Percentiles rank a stretch among this genome's conserved stretches.
Conservation (phyloP, 345 rosid genomes). For the Camelina sativa region DNA sequence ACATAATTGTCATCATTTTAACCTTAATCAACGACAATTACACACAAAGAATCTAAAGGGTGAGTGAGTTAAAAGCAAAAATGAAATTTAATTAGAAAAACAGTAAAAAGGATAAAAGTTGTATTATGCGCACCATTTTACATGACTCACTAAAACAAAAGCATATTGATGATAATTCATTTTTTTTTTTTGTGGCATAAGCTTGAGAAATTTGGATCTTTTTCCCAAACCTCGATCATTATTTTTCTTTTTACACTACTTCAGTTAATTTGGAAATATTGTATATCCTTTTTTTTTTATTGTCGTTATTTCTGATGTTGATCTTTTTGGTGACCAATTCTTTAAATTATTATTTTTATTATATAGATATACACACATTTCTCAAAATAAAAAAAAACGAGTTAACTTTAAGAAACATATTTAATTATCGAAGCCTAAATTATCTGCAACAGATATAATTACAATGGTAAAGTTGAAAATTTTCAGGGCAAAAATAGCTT, state of each 20-base stretch:
- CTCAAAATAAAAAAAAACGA: no score
- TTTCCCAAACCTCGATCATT: neutral
- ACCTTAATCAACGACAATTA: slow-evolving; percentile 39
- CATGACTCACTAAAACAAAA: neutral
- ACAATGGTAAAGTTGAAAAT: no score
- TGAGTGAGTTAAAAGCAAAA: slow-evolving; percentile 24
- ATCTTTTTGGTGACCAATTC: neutral
- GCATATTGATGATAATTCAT: neutral
- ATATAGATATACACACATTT: no score
- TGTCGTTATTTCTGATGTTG: no score
- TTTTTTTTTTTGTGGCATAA: neutral
- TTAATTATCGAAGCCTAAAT: neutral
- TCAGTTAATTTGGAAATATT: neutral
- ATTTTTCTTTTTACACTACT: neutral
- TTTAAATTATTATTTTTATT: neutral
- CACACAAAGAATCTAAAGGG: neutral
- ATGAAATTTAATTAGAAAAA: neutral
- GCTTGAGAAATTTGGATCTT: neutral
- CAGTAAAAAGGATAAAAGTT: neutral
- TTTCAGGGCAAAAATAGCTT: no score
- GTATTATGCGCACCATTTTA: neutral
- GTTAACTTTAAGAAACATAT: neutral
- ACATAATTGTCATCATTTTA: slow-evolving; percentile 32
- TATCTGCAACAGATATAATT: no score
- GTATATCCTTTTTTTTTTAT: no score